Percentiles rank a stretch among this genome's conserved stretches.
Evolutionary conservation across 192 early-diverging fungal genomes (phyloP).

Genomic region (Mortierella alpina): DNA sequence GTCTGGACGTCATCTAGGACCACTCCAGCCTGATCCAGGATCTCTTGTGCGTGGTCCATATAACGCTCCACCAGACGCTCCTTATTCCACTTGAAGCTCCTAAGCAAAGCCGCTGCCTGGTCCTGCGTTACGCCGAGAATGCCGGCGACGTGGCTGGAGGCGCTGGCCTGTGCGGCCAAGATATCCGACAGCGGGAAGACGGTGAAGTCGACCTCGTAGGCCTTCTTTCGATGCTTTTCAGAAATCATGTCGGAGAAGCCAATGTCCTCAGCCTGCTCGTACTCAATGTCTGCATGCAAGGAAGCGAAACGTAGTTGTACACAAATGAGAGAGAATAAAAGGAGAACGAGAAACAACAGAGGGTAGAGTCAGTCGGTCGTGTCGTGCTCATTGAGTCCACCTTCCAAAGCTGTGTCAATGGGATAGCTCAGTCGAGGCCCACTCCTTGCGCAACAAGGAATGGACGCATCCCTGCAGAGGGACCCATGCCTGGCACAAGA

Average conservation of each 20-base stretch:
- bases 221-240: conserved; percentile 67
- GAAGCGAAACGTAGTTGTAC: background rate
- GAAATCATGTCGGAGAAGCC: conserved; percentile 69
- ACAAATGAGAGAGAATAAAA: background rate
- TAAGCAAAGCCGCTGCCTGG: conserved; percentile 81
- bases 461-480: no score
- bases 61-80: conserved; percentile 83
- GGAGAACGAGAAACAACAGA: background rate
- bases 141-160: conserved; percentile 76
- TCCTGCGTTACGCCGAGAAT: conserved; percentile 75
- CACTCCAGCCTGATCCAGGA: conserved; percentile 77
- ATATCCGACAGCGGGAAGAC: conserved; percentile 74
- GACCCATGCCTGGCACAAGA: background rate
- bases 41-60: conserved; percentile 75
- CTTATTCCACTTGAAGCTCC: conserved; percentile 88
- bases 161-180: conserved; percentile 67
- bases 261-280: conserved; percentile 66
- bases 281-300: conserved; percentile 47
- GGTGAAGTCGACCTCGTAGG: conserved; percentile 82
- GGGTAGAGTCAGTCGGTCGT: no score
- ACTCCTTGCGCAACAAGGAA: no score
- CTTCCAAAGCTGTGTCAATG: no score
- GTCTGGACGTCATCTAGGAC: conserved; percentile 62
- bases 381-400: no score
- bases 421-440: no score